Evolutionary conservation across 441 rosid genomes (phyloP).

Genomic region (Populus hybrid): DNA sequence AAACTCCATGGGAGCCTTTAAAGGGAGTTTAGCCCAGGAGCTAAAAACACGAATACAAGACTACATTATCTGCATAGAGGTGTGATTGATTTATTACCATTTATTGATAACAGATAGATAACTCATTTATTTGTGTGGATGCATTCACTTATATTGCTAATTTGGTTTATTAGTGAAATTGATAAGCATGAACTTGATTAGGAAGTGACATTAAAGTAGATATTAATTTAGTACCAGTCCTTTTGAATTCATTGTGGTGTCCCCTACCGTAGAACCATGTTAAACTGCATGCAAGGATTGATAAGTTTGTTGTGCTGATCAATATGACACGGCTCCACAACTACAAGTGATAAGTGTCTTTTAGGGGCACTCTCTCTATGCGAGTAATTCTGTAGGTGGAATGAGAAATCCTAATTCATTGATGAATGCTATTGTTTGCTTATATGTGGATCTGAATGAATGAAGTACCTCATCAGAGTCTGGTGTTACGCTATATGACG

Average conservation of each 20-base stretch:
- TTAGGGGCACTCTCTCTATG: background rate
- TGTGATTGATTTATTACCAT: conserved; percentile 12
- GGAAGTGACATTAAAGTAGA: background rate
- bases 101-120: background rate
- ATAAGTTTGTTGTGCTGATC: background rate
- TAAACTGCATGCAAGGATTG: background rate
- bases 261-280: background rate
- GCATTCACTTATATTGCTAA: background rate
- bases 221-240: background rate
- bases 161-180: background rate
- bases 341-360: background rate
- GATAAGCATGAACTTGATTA: background rate
- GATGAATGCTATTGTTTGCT: background rate
- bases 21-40: conserved; percentile 85
- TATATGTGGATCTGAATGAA: background rate
- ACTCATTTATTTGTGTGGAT: background rate
- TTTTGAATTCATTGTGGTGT: background rate
- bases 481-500: background rate
- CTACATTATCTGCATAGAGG: conserved; percentile 97
- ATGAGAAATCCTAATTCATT: background rate
- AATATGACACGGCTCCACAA: background rate
- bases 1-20: conserved; percentile 79
- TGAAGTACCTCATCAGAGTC: background rate
- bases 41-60: conserved; percentile 86
- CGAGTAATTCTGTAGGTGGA: background rate